These are phyloP conservation scores for Insectozyma bohioensis DNA, from an alignment of 1,139 yeast genomes.

Conservation along the genomic window DNA sequence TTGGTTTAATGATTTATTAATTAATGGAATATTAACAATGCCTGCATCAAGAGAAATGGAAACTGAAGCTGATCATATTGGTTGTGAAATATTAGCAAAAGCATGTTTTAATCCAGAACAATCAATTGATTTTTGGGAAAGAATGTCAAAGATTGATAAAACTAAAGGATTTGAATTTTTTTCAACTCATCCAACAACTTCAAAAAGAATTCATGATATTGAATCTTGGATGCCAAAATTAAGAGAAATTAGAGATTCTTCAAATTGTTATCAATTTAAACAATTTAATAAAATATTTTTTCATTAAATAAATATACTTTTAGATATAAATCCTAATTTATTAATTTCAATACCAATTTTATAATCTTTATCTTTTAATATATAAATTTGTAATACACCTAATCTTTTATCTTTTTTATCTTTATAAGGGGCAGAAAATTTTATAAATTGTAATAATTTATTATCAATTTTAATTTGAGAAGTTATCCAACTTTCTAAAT, in stretches of 20 bases:
- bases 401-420: slow-evolving; percentile 23
- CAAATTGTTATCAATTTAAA: slow-evolving; percentile 28
- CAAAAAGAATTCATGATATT: slow-evolving; percentile 68
- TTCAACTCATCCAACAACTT: slow-evolving; percentile 90
- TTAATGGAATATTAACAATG: slow-evolving; percentile 62
- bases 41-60: slow-evolving; percentile 94
- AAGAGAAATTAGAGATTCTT: slow-evolving; percentile 35
- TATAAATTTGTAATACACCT: slow-evolving; percentile 35
- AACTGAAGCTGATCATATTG: slow-evolving; percentile 93
- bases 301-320: slow-evolving; percentile 12
- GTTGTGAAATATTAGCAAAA: slow-evolving; percentile 84
- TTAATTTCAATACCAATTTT: slow-evolving; percentile 27
- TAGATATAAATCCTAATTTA: slow-evolving; percentile 16
- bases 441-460: slow-evolving; percentile 25
- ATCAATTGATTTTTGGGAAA: slow-evolving; percentile 75
- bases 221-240: slow-evolving; percentile 74
- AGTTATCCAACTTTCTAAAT: slow-evolving; percentile 32
- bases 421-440: slow-evolving; percentile 34
- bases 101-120: slow-evolving; percentile 82
- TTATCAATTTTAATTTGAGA: slow-evolving; percentile 13
- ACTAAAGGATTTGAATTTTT: slow-evolving; percentile 52
- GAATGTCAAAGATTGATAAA: slow-evolving; percentile 69
- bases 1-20: slow-evolving; percentile 52
- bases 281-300: slow-evolving; percentile 23
- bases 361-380: slow-evolving; percentile 22